Evolutionary conservation across 208 protist genomes (phyloP).

Genomic region (Porcisia hertigi): DNA sequence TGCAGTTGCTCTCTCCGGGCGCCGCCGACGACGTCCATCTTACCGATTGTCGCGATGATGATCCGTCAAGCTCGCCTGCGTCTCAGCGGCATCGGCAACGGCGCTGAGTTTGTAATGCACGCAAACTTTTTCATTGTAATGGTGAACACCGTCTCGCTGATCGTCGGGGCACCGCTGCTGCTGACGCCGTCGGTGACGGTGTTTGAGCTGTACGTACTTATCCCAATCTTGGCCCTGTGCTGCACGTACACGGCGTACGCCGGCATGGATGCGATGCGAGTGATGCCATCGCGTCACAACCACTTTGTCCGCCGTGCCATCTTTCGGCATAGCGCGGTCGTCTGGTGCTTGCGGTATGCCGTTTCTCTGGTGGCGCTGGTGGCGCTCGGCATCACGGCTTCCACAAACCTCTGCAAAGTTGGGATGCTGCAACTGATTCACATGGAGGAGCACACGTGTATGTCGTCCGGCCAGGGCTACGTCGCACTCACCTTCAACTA

Average conservation of each 20-base stretch:
- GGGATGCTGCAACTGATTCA: constrained; percentile 38
- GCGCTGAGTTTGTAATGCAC: constrained; percentile 83
- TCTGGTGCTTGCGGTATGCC: constrained; percentile 82
- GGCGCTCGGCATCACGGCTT: constrained; percentile 72
- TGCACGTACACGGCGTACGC: constrained; percentile 88
- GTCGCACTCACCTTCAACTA: constrained; percentile 86
- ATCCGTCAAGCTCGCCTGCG: constrained; percentile 80
- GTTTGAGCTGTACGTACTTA: constrained; percentile 83
- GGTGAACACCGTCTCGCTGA: constrained; percentile 60
- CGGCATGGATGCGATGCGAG: constrained; percentile 82
- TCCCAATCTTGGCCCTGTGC: constrained; percentile 76
- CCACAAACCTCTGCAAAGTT: constrained; percentile 37
- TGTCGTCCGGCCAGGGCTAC: constrained; percentile 68
- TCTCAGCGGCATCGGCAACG: constrained; percentile 85
- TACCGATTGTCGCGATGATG: constrained; percentile 84
- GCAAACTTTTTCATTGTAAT: constrained; percentile 75
- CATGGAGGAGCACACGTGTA: constrained; percentile 43
- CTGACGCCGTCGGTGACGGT: constrained; percentile 70
- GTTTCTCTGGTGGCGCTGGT: constrained; percentile 67
- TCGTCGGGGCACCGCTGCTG: constrained; percentile 65
- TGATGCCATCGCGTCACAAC: constrained; percentile 82
- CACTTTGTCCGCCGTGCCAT: constrained; percentile 86
- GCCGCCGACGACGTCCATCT: constrained; percentile 71
- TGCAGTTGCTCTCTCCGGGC: constrained; percentile 79
- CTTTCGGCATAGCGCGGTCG: constrained; percentile 69